Evolutionary conservation across 2,329 filamentous ascomycete species (phyloP).

Genomic region (Ophiostoma piceae): DNA sequence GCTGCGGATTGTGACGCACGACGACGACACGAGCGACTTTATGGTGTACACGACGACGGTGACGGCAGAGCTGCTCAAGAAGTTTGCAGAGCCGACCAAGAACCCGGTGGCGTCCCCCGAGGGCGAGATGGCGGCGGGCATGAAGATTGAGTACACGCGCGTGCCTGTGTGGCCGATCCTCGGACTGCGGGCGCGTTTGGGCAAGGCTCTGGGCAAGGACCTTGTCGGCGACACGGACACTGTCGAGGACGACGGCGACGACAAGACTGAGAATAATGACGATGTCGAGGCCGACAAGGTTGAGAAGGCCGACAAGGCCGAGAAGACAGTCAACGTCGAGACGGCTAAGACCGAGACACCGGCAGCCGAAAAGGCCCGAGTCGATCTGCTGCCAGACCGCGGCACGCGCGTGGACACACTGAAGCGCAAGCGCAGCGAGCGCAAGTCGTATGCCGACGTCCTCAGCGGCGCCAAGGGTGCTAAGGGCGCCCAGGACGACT

Average conservation of each 20-base stretch:
- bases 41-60: slow-evolving; percentile 50
- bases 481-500: neutral
- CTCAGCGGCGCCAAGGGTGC: slow-evolving; percentile 26
- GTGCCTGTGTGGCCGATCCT: slow-evolving; percentile 52
- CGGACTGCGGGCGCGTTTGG: slow-evolving; percentile 51
- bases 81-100: slow-evolving; percentile 46
- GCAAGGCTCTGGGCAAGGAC: slow-evolving; percentile 48
- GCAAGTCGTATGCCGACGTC: slow-evolving; percentile 37
- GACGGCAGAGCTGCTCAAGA: slow-evolving; percentile 44
- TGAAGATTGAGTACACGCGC: slow-evolving; percentile 45
- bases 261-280: neutral
- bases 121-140: slow-evolving; percentile 29
- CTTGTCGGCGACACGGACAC: slow-evolving; percentile 40
- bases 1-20: slow-evolving; percentile 48
- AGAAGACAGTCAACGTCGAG: neutral
- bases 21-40: slow-evolving; percentile 46
- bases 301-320: neutral
- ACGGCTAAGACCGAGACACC: neutral
- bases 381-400: slow-evolving; percentile 33
- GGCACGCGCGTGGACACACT: slow-evolving; percentile 24
- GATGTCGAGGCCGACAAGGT: neutral
- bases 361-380: slow-evolving; percentile 42
- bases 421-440: slow-evolving; percentile 37
- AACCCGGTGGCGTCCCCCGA: slow-evolving; percentile 24
- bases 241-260: neutral